phyloP scores from a whole-genome alignment of 2,329 filamentous ascomycete species.

The Botrytis galanthina region DNA sequence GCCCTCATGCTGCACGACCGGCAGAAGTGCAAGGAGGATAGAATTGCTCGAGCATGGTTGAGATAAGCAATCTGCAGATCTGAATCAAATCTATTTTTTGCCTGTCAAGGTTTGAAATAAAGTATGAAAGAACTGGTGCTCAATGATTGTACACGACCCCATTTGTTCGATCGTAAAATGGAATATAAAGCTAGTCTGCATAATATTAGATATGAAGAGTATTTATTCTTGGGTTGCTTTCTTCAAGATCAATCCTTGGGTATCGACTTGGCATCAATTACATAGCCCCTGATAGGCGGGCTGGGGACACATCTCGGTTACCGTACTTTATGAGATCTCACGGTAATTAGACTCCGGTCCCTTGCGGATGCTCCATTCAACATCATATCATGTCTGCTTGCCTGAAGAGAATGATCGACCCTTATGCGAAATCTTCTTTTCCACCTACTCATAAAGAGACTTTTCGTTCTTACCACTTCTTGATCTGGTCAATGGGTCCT shows the following conservation, averaged over 20 bases:
- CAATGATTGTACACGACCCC: not conserved
- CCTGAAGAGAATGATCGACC: not conserved
- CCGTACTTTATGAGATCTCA: not conserved
- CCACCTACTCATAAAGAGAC: not conserved
- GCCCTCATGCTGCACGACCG: not conserved
- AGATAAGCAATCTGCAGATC: not conserved
- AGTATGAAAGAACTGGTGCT: not conserved
- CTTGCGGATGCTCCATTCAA: not conserved
- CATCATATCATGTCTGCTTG: not conserved
- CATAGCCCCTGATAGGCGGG: not conserved
- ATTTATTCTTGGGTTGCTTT: not conserved
- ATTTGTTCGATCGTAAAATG: not conserved
- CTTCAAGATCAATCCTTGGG: not conserved
- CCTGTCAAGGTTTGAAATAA: not conserved
- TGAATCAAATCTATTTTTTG: not conserved
- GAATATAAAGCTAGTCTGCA: not conserved
- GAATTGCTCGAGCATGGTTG: not conserved
- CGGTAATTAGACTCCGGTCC: not conserved
- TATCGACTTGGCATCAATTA: not conserved
- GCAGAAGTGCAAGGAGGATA: not conserved
- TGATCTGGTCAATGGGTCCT: not conserved
- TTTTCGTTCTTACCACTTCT: not conserved
- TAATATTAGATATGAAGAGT: not conserved
- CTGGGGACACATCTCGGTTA: not conserved
- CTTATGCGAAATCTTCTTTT: not conserved